Evolutionary conservation across 2,329 filamentous ascomycete genomes (phyloP).

Genomic region (Botrytis fragariae): DNA sequence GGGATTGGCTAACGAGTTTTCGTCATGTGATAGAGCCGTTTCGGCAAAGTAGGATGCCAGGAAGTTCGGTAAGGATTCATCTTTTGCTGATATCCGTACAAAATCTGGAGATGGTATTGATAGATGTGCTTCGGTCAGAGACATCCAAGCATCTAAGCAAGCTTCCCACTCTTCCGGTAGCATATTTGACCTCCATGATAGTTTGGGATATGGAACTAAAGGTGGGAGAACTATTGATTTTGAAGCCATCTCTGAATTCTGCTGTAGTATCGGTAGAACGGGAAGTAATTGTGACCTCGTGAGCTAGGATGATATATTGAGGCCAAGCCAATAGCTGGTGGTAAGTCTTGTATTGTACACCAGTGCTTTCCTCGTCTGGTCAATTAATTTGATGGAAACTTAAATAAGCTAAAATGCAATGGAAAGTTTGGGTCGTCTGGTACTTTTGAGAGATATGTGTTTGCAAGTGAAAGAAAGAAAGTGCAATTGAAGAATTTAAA

Average conservation of each 20-base stretch:
- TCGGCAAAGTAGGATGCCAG: slow-evolving; percentile 65
- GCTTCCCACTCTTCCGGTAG: slow-evolving; percentile 70
- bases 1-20: slow-evolving; percentile 6
- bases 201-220: slow-evolving; percentile 74
- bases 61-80: slow-evolving; percentile 61
- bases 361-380: not conserved
- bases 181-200: slow-evolving; percentile 64
- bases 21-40: slow-evolving; percentile 41
- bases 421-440: not conserved
- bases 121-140: slow-evolving; percentile 64
- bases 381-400: not conserved
- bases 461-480: not conserved
- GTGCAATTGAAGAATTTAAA: not conserved
- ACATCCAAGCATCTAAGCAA: slow-evolving; percentile 73
- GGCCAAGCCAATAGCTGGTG: not conserved
- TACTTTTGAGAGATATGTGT: not conserved
- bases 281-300: not conserved
- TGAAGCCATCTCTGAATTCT: slow-evolving; percentile 16
- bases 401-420: not conserved
- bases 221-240: slow-evolving; percentile 53
- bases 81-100: slow-evolving; percentile 46
- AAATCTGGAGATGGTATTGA: slow-evolving; percentile 58
- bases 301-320: not conserved
- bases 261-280: not conserved
- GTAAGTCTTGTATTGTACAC: not conserved